phyloP scores from a whole-genome alignment of 257 asterid species.

The Linaria vulgaris region DNA sequence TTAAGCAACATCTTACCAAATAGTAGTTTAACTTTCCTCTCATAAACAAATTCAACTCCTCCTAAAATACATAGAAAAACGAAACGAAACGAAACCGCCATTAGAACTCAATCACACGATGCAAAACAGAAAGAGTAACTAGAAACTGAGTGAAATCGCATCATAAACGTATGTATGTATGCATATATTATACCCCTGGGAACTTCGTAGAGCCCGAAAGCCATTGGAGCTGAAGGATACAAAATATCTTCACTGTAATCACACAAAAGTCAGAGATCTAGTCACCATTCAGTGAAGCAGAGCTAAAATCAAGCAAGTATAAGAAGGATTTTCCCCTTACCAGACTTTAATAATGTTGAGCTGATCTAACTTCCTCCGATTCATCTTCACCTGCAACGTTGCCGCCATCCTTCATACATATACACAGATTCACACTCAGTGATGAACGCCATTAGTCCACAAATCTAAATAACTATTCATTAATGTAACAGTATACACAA shows the following conservation, averaged over 20 bases:
- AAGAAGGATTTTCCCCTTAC: slow-evolving; percentile 28
- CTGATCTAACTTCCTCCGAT: slow-evolving; percentile 64
- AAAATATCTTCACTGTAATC: slow-evolving; percentile 74
- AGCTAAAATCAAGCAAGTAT: neutral
- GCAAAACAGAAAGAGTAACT: neutral
- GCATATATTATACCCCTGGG: slow-evolving; percentile 85
- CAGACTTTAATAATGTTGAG: slow-evolving; percentile 82
- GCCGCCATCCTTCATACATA: slow-evolving; percentile 87
- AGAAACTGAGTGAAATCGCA: too few relatives aligned
- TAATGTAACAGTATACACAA: too few relatives aligned
- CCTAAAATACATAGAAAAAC: slow-evolving; percentile 40
- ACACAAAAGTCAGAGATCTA: slow-evolving; percentile 5
- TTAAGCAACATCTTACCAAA: slow-evolving; percentile 51
- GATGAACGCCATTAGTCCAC: too few relatives aligned
- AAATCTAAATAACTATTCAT: too few relatives aligned
- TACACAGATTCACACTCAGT: slow-evolving; percentile 19
- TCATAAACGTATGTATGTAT: too few relatives aligned
- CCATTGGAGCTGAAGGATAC: slow-evolving; percentile 94
- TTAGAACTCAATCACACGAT: neutral
- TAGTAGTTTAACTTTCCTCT: slow-evolving; percentile 87
- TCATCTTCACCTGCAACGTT: slow-evolving; percentile 75
- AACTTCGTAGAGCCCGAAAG: slow-evolving; percentile 90
- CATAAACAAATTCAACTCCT: slow-evolving; percentile 92
- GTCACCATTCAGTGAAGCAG: neutral
- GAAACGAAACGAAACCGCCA: too few relatives aligned